Base-by-base conservation (phyloP, 768 basidiomycete genomes). In the Imleria badia region DNA sequence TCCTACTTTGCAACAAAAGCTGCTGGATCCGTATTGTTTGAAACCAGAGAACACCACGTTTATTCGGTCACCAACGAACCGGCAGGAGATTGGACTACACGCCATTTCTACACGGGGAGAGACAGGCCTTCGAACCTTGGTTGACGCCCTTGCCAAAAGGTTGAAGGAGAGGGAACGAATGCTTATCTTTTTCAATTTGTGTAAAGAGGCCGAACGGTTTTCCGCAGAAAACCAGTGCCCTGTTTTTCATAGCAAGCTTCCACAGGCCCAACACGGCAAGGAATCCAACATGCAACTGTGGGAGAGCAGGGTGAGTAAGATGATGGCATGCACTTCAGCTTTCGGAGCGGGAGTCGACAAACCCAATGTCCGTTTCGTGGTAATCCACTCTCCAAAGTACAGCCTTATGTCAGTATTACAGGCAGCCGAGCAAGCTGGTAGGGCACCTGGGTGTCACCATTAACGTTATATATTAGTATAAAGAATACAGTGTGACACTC, bases 321-420 rank as follows among this genome's bases (percentile, higher is more conserved):
- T 53, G 52, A 48, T 53, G 52, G 52, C 45, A 1, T 54, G 45
- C 26, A 54, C 52, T 17, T 41, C 52, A 9, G 45, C 52, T 9
- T 54, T 54, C 3, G 45, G 45, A 22, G 10, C 3, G 8, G 52
- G 52, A n/a, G 52, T 54, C 5, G 52, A 54, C 23, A 48, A 35
- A 29, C 39, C 52, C 23, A 33, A 53, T 17, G 23, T 53, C 13
- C 31, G 45, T 17, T 53, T 53, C 10, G 19, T 53, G 1, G 40
- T 51, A 0, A 51, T 51, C 22, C 49, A 50, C 47, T 1, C 8
- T 12, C 34, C 49, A 0, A 51, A 51, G 41, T 43, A 26, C 41
- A 29, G 23, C 13, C 41, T 51, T 9, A 12, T 51, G 41, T 51
- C 41, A 6, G 41, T 43, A 13, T 14, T 51, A 10, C 50, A 51